Evolutionary conservation across 2,329 filamentous ascomycete genomes (phyloP).

Genomic region (Pyrenochaeta sp.): DNA sequence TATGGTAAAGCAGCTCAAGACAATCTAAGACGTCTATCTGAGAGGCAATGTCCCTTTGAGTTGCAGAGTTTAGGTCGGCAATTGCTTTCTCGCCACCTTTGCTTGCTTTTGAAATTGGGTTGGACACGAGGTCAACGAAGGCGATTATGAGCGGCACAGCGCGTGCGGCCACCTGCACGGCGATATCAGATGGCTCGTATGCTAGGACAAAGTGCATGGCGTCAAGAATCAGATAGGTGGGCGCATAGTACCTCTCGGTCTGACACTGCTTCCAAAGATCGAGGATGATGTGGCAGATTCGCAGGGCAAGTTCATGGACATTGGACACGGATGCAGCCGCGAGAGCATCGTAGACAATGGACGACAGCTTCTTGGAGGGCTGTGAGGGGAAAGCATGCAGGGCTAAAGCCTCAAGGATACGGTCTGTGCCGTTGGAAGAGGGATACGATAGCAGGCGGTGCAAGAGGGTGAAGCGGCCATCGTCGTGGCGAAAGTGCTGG

Average conservation of each 20-base stretch:
- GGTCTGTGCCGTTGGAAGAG: constrained; percentile 62
- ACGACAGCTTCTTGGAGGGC: constrained; percentile 63
- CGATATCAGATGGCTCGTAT: constrained; percentile 66
- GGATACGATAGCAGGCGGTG: constrained; percentile 72
- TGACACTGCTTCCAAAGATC: constrained; percentile 74
- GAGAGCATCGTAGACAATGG: constrained; percentile 73
- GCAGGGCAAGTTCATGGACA: constrained; percentile 65
- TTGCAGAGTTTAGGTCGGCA: constrained; percentile 42
- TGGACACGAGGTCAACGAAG: constrained; percentile 64
- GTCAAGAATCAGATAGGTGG: constrained; percentile 71
- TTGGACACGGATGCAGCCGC: constrained; percentile 61
- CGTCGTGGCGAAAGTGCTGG: constrained; percentile 49
- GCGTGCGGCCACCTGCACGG: constrained; percentile 66
- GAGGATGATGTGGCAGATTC: constrained; percentile 71
- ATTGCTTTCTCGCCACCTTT: constrained; percentile 38
- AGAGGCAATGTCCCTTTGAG: constrained; percentile 58
- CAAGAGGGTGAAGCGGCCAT: constrained; percentile 56
- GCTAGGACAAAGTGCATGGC: constrained; percentile 71
- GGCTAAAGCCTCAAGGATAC: constrained; percentile 73
- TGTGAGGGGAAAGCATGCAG: constrained; percentile 72
- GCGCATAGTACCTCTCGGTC: constrained; percentile 68
- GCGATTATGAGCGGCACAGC: constrained; percentile 58
- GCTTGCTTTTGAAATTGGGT: constrained; percentile 54
- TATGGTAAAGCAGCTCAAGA: constrained; percentile 71
- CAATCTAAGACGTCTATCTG: constrained; percentile 71